Conservation (phyloP, 371 early-diverging fungal species). For the Aphelidium insulamus region DNA sequence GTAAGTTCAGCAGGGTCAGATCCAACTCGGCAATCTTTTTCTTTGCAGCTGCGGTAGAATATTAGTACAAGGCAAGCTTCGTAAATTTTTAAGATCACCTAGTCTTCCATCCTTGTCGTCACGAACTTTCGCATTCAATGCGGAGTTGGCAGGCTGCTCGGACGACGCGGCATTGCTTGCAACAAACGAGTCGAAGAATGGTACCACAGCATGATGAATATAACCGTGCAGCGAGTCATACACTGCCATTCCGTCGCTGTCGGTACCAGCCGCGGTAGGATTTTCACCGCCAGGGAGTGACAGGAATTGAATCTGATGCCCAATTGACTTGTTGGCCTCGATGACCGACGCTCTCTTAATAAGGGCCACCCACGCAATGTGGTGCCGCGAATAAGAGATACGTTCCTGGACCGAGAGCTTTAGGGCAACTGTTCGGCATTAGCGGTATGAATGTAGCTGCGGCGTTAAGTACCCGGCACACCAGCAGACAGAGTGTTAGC, state of each 20-base stretch:
- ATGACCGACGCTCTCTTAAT: slow-evolving; percentile 63
- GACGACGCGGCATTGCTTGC: slow-evolving; percentile 34
- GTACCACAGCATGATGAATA: slow-evolving; percentile 81
- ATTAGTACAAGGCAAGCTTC: slow-evolving; percentile 9
- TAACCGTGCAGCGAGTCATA: slow-evolving; percentile 79
- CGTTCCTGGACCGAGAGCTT: no score
- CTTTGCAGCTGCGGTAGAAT: slow-evolving; percentile 82
- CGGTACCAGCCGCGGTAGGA: slow-evolving; percentile 24
- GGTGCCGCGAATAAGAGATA: no score
- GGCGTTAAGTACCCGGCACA: no score
- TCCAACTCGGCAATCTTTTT: slow-evolving; percentile 96
- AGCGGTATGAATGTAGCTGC: no score
- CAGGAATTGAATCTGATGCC: slow-evolving; percentile 66
- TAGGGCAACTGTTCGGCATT: no score
- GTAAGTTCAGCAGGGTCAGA: slow-evolving; percentile 74
- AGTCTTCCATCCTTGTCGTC: slow-evolving; percentile 69
- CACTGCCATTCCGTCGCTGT: background rate
- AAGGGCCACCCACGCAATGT: slow-evolving; percentile 60
- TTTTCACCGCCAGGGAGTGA: slow-evolving; percentile 89
- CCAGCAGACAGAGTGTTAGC: no score
- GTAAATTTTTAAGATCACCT: slow-evolving; percentile 16
- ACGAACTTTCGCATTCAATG: slow-evolving; percentile 14
- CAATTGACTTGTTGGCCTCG: slow-evolving; percentile 47
- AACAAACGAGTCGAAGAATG: slow-evolving; percentile 90
- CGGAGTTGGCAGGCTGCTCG: slow-evolving; percentile 14